Percentiles rank a stretch among this genome's conserved stretches.
Conservation (phyloP, 805 yeast species). For the Candida verbasci region DNA sequence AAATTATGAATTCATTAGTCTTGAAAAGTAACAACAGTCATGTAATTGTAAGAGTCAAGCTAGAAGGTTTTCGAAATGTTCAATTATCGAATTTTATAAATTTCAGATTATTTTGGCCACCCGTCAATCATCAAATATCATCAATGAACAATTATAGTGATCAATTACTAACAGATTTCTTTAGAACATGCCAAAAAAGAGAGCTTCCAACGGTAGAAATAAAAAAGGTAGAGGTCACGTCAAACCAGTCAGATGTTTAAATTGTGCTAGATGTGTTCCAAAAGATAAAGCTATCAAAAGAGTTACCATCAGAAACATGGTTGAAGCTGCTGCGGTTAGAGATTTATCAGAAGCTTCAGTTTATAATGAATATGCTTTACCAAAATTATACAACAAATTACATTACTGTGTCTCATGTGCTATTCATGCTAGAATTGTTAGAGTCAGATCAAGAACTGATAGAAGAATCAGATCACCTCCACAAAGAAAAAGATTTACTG, state of each 20-base stretch:
- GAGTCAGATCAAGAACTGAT: slow-evolving; percentile 99
- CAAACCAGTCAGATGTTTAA: slow-evolving; percentile 98
- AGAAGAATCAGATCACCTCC: slow-evolving; percentile 99
- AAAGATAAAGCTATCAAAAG: slow-evolving; percentile 99
- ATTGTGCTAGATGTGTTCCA: slow-evolving; percentile 99
- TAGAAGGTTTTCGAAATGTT: no score
- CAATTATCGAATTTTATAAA: no score
- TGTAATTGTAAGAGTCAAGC: no score
- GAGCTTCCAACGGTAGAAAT: slow-evolving; percentile 99
- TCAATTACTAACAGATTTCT: slow-evolving; percentile 5
- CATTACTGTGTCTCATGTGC: slow-evolving; percentile 99
- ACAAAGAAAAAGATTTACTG: slow-evolving; percentile 96
- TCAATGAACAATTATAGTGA: no score
- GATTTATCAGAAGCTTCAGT: slow-evolving; percentile 99
- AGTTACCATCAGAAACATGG: slow-evolving; percentile 99
- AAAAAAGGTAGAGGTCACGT: slow-evolving; percentile 99
- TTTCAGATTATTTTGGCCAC: not conserved
- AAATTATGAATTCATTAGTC: no score
- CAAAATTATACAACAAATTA: slow-evolving; percentile 99
- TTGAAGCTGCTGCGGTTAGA: slow-evolving; percentile 99
- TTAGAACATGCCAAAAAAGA: slow-evolving; percentile 96
- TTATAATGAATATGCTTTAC: slow-evolving; percentile 98
- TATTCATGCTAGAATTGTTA: slow-evolving; percentile 99
- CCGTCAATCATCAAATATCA: no score
- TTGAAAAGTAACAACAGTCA: no score